Conservation (phyloP, 192 early-diverging fungal genomes). For the Jimgerdemannia lactiflua region DNA sequence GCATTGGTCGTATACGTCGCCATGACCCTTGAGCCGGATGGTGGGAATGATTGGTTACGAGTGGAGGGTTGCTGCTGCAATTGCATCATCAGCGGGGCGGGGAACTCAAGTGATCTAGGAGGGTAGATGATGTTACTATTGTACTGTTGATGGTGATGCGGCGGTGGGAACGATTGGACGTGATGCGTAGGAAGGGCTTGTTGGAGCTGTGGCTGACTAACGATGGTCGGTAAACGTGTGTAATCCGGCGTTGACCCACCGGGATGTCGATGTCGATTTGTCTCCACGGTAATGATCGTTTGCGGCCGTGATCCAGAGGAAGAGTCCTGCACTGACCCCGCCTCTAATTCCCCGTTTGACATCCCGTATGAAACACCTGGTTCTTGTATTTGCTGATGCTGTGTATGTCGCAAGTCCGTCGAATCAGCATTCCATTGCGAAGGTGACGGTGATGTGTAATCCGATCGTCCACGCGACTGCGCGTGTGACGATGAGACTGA, state of each 20-base stretch:
- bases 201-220: neutral
- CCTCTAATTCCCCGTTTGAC: neutral
- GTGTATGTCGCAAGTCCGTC: neutral
- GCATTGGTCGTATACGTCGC: neutral
- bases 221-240: neutral
- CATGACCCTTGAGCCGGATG: neutral
- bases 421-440: neutral
- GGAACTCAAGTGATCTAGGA: neutral
- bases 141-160: neutral
- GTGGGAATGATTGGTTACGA: neutral
- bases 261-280: neutral
- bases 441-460: neutral
- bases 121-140: neutral
- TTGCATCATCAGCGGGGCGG: neutral
- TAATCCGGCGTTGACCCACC: neutral
- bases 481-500: neutral
- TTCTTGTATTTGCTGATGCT: neutral
- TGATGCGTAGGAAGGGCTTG: neutral
- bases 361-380: neutral
- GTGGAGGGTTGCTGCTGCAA: neutral
- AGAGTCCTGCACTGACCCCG: neutral
- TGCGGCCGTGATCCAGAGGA: neutral
- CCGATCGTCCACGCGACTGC: neutral
- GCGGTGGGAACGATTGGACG: neutral
- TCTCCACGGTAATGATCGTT: neutral